A percentile compares a stretch with the other conserved stretches of the same genome.
These are phyloP conservation scores for Kwoniella mangroviensis DNA, from an alignment of 768 basidiomycete genomes.

Conservation along the genomic window DNA sequence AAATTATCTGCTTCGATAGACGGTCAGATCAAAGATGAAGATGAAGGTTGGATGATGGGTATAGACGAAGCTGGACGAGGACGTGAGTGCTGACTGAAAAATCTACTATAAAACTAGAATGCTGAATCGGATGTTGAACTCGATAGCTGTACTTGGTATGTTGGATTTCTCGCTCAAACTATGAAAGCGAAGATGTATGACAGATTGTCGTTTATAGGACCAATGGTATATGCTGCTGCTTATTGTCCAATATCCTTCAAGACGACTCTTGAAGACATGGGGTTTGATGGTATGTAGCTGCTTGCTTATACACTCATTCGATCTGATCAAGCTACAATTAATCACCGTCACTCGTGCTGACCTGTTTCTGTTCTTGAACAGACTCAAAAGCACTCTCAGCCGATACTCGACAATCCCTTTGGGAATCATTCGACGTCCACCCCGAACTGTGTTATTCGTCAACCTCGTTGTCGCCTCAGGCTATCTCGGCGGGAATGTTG, in stretches of 20 bases:
- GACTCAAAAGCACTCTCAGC: slow-evolving; percentile 90
- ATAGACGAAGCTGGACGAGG: slow-evolving; percentile 99
- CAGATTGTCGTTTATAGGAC: slow-evolving; percentile 59
- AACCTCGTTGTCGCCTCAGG: slow-evolving; percentile 73
- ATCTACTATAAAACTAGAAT: no score
- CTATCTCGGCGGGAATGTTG: slow-evolving; percentile 90
- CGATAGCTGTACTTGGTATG: slow-evolving; percentile 72
- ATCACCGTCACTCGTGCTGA: neutral
- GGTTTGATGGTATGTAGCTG: slow-evolving; percentile 77
- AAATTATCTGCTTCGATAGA: slow-evolving; percentile 24
- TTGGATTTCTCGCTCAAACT: neutral
- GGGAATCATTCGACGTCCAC: slow-evolving; percentile 45
- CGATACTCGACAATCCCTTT: slow-evolving; percentile 64
- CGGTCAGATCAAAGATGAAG: slow-evolving; percentile 10
- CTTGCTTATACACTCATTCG: neutral
- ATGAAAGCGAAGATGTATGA: neutral
- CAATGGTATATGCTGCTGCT: slow-evolving; percentile 93
- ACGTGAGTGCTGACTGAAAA: slow-evolving; percentile 56
- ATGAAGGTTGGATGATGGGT: slow-evolving; percentile 81
- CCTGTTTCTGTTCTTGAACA: slow-evolving; percentile 52
- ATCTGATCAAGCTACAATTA: no score
- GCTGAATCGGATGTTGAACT: no score
- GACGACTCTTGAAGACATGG: slow-evolving; percentile 73
- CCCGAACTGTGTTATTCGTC: slow-evolving; percentile 54
- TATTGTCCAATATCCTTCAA: slow-evolving; percentile 84